Percentiles rank a stretch among this genome's conserved stretches.
These are phyloP conservation scores for Saccharomyces hybrid DNA, from an alignment of 1,139 yeast genomes.

Conservation along the genomic window DNA sequence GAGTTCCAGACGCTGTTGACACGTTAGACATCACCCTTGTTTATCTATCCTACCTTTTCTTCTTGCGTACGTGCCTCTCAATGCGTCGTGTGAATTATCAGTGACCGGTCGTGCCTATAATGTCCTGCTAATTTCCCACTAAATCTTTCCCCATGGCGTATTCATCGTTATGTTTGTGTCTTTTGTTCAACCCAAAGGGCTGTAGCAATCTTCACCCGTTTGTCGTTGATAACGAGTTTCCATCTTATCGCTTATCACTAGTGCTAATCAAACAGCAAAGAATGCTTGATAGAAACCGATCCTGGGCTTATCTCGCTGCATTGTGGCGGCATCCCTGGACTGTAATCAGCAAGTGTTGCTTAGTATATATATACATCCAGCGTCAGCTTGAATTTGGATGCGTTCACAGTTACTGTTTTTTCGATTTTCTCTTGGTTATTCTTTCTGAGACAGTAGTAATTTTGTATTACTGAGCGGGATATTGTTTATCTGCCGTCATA, in stretches of 20 bases:
- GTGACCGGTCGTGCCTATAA: not conserved
- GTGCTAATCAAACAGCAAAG: not conserved
- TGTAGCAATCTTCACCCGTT: conserved; percentile 1
- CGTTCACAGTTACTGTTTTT: not conserved
- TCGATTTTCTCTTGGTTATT: not conserved
- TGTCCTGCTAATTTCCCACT: not conserved
- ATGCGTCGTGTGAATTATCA: not conserved
- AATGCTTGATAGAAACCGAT: not conserved
- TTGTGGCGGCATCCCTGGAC: not conserved
- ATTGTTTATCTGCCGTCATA: not conserved
- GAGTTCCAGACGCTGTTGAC: not conserved
- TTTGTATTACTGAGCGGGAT: not conserved
- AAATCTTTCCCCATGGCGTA: not conserved
- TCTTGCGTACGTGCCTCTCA: not conserved
- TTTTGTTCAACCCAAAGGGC: not conserved
- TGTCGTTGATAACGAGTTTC: conserved; percentile 1
- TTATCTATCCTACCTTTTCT: not conserved
- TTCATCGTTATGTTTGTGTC: not conserved
- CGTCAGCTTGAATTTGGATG: not conserved
- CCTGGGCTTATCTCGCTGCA: not conserved
- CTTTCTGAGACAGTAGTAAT: not conserved
- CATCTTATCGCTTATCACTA: not conserved
- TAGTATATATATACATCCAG: not conserved
- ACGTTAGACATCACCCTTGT: not conserved
- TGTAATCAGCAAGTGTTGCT: not conserved